Base-by-base conservation (phyloP, 75 land plant genomes). In the Cunninghamia lanceolata region DNA sequence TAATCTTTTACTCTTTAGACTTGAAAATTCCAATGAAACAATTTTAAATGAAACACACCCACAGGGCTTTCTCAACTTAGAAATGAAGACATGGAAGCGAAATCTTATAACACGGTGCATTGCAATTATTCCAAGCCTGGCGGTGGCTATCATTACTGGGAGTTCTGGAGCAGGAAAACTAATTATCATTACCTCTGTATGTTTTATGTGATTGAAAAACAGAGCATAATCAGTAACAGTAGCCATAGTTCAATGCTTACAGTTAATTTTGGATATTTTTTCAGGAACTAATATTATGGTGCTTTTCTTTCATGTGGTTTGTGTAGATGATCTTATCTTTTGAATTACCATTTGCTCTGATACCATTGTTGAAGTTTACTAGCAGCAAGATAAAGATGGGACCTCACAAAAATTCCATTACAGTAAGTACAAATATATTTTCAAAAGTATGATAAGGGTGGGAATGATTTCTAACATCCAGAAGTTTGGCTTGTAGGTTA, bases 21-120 rank as follows among this genome's bases (percentile, higher is more conserved):
- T 4, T 40, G 42, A 40, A 40, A 40, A 3, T 40, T 40, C 5
- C 5, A 40, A 40, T 3, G 1, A 40, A 40, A 40, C 42, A 40
- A 3, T 40, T 40, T 40, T 40, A 40, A 40, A 40, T 40, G 42
- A 40, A 40, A 40, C 3, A 1, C 42, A 1, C 42, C 88, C 87
- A 89, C 87, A 85, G 82, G 98, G 98, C 7, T 96, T 96, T 86
- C 88, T 96, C 71, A 88, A 96, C 25, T 56, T 96, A 88, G 6
- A 90, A 30, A 86, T 95, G 91, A 95, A 87, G 68, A 88, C 39
- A 38, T 95, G 98, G 98, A 6, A 80, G 3, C 83, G 95, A 25
- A 93, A 95, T 43, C 77, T 95, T 9, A 75, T 95, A 89, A 96
- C 98, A 2, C 87, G 96, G 66, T 82, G 79, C 82, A 90, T 96